Evolutionary conservation across 148 eudicot genomes (phyloP).

Genomic region (Camellia sinensis): DNA sequence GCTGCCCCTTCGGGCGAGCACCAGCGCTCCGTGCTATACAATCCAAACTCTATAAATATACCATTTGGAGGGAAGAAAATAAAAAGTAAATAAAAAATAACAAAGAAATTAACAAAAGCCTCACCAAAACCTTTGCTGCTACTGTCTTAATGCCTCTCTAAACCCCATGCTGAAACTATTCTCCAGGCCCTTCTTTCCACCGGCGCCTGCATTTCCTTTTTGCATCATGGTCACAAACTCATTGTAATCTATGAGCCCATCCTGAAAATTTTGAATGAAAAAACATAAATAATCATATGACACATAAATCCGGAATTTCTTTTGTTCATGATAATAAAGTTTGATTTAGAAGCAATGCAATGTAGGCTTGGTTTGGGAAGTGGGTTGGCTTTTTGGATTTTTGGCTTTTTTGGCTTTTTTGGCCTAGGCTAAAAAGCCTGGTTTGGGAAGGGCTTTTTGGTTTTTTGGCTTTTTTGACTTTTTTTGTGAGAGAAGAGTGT

Average conservation of each 20-base stretch:
- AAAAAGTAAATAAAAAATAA: not conserved
- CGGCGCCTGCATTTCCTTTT: constrained; percentile 48
- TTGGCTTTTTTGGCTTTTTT: too few species aligned
- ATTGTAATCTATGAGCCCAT: constrained; percentile 77
- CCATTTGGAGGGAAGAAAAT: not conserved
- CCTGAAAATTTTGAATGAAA: constrained; percentile 32
- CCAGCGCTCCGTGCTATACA: constrained; percentile 2
- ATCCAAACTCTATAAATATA: not conserved
- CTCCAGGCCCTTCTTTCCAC: constrained; percentile 51
- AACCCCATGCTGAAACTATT: constrained; percentile 49
- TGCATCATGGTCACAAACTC: constrained; percentile 83
- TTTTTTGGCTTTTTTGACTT: too few species aligned
- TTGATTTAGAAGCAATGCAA: not conserved
- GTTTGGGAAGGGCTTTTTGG: too few species aligned
- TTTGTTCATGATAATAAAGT: not conserved
- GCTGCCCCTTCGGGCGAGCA: constrained; percentile 4
- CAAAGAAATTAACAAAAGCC: not conserved
- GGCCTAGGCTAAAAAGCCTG: too few species aligned
- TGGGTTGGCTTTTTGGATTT: too few species aligned
- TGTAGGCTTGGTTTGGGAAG: too few species aligned
- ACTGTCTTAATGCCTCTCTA: constrained; percentile 53
- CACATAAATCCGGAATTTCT: not conserved
- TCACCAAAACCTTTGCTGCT: constrained; percentile 15
- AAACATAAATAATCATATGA: not conserved
- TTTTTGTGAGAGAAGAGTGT: too few species aligned